Evolutionary conservation across 2,329 filamentous ascomycete genomes (phyloP).

Genomic region (Botrytis medusae): DNA sequence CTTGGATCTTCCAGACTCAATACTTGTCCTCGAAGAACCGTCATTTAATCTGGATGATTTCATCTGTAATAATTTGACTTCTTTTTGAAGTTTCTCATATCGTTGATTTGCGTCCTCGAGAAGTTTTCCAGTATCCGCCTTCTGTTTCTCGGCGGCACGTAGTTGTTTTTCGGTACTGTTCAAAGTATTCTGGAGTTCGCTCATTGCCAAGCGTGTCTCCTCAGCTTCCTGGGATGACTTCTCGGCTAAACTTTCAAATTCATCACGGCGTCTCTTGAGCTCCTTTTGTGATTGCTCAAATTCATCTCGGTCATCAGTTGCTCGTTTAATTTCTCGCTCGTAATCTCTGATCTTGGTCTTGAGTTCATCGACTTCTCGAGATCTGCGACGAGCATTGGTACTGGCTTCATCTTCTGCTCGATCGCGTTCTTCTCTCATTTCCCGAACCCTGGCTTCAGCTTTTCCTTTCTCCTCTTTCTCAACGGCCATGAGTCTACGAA

Average conservation of each 20-base stretch:
- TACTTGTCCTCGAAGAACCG: constrained; percentile 36
- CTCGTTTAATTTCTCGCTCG: constrained; percentile 71
- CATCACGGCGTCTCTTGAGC: constrained; percentile 70
- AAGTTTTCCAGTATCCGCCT: constrained; percentile 68
- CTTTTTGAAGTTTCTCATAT: constrained; percentile 77
- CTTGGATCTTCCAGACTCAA: constrained; percentile 41
- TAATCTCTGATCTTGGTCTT: constrained; percentile 76
- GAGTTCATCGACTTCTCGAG: constrained; percentile 84
- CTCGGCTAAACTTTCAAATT: constrained; percentile 70
- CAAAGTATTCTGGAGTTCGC: constrained; percentile 73
- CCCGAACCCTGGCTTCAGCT: constrained; percentile 77
- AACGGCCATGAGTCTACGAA: constrained; percentile 84
- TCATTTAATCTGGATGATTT: constrained; percentile 41
- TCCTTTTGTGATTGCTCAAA: constrained; percentile 72
- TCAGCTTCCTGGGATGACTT: constrained; percentile 70
- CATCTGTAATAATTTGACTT: constrained; percentile 54
- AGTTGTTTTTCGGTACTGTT: constrained; percentile 86
- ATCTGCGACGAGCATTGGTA: constrained; percentile 70
- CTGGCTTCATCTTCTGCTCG: constrained; percentile 88
- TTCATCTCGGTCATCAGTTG: constrained; percentile 74
- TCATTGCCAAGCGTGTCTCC: constrained; percentile 75
- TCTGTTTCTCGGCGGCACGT: constrained; percentile 80
- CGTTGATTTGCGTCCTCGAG: constrained; percentile 76
- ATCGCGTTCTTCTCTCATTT: constrained; percentile 92
- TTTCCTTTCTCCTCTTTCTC: constrained; percentile 83